A percentile compares a stretch with the other conserved stretches of the same genome.
phyloP scores from a whole-genome alignment of 2,329 filamentous ascomycete genomes.

The Colletotrichum plurivorum region DNA sequence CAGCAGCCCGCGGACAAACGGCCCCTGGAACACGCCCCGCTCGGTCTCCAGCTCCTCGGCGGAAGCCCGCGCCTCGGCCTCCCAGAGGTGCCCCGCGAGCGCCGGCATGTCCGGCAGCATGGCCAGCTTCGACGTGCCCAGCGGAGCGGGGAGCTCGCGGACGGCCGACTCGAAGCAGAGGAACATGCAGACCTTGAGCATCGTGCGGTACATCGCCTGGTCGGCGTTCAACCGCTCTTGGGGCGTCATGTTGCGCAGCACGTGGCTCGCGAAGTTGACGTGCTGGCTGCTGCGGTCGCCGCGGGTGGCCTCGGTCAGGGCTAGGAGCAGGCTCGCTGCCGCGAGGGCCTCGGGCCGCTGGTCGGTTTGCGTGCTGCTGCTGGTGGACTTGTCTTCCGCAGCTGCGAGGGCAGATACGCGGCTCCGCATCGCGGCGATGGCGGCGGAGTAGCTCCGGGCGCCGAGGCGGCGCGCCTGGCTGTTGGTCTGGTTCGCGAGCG shows the following conservation, averaged over 20 bases:
- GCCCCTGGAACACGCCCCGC: constrained; percentile 8
- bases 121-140: background rate
- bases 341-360: background rate
- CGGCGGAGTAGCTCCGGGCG: constrained; percentile 1
- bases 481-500: background rate
- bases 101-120: background rate
- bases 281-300: background rate
- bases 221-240: background rate
- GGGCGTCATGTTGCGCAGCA: constrained; percentile 1
- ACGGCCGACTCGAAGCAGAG: background rate
- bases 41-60: background rate
- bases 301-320: background rate
- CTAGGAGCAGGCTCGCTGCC: background rate
- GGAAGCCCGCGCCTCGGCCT: constrained; percentile 5
- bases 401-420: background rate
- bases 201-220: background rate
- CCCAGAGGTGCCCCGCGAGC: constrained; percentile 2
- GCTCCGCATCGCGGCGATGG: background rate
- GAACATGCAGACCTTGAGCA: constrained; percentile 4
- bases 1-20: constrained; percentile 2
- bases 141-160: background rate
- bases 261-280: constrained; percentile 7
- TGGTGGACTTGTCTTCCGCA: background rate
- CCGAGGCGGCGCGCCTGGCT: background rate
- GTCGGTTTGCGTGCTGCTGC: accelerated